Evolutionary conservation across 129 eudicot species (phyloP).

Genomic region (Deinandra increscens): DNA sequence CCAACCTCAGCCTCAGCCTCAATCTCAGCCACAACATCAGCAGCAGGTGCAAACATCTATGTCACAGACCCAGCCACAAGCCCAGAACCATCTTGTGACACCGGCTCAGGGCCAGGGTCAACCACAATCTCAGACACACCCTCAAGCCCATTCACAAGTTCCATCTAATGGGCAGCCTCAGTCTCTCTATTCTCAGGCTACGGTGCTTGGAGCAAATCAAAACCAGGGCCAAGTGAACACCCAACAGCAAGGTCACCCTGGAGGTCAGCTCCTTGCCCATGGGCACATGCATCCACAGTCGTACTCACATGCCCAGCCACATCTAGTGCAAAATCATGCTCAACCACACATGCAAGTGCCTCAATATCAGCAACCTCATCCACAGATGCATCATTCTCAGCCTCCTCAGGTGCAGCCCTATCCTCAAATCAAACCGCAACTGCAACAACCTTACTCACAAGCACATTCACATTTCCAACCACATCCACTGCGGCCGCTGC

Average conservation of each 20-base stretch:
- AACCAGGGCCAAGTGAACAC: conserved; percentile 31
- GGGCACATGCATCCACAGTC: conserved; percentile 40
- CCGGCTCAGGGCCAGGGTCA: conserved; percentile 20
- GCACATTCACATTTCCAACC: not conserved
- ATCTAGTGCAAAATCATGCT: conserved; percentile 41
- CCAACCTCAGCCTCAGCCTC: conserved; percentile 37
- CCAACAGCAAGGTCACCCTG: conserved; percentile 43
- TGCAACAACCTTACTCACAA: conserved; percentile 28
- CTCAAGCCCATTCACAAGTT: conserved; percentile 29
- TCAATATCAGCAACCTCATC: conserved; percentile 60
- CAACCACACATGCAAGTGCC: conserved; percentile 58
- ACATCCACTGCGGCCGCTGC: conserved; percentile 33
- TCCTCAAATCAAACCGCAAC: conserved; percentile 26
- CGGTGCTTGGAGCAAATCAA: conserved; percentile 19
- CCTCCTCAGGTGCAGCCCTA: conserved; percentile 31
- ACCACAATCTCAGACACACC: conserved; percentile 26
- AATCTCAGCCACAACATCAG: conserved; percentile 30
- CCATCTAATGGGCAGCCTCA: conserved; percentile 31
- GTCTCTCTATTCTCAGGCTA: conserved; percentile 30
- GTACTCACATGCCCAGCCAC: conserved; percentile 46
- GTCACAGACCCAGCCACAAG: conserved; percentile 32
- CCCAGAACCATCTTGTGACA: conserved; percentile 26
- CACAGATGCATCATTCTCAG: conserved; percentile 40
- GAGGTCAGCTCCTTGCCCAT: conserved; percentile 40
- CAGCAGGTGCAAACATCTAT: conserved; percentile 31